These are phyloP conservation scores for Lathyrus aphaca DNA, from an alignment of 306 rosid genomes.

Conservation along the genomic window DNA sequence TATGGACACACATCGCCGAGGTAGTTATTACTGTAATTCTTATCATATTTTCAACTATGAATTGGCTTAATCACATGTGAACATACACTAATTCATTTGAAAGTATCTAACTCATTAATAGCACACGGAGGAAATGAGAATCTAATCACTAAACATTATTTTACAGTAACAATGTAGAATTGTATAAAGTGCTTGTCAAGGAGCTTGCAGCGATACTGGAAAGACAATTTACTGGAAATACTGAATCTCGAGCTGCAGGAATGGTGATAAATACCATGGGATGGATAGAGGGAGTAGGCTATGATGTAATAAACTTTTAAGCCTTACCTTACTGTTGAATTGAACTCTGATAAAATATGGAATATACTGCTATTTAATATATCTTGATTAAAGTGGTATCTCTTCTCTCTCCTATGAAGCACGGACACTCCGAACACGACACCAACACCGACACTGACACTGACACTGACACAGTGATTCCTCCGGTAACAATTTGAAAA, in stretches of 20 bases:
- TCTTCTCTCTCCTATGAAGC: constrained; percentile 5
- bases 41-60: constrained; percentile 16
- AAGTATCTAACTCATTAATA: constrained; percentile 19
- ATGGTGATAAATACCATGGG: constrained; percentile 99
- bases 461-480: too few relatives aligned
- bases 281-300: constrained; percentile 97
- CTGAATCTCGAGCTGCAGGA: constrained; percentile 93
- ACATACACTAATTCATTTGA: constrained; percentile 9
- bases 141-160: constrained; percentile 38
- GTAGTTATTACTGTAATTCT: constrained; percentile 43
- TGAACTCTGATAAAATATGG: constrained; percentile 5
- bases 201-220: constrained; percentile 87
- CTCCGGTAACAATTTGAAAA: too few relatives aligned
- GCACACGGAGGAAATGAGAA: constrained; percentile 16
- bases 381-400: constrained; percentile 18
- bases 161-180: constrained; percentile 78
- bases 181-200: constrained; percentile 86
- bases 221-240: constrained; percentile 78
- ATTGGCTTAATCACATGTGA: not conserved
- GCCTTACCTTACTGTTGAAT: constrained; percentile 24
- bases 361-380: constrained; percentile 19
- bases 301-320: constrained; percentile 63
- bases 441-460: too few relatives aligned
- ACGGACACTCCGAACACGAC: too few relatives aligned
- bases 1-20: constrained; percentile 86